Conservation (phyloP, 257 asterid species). For the Striga asiatica region DNA sequence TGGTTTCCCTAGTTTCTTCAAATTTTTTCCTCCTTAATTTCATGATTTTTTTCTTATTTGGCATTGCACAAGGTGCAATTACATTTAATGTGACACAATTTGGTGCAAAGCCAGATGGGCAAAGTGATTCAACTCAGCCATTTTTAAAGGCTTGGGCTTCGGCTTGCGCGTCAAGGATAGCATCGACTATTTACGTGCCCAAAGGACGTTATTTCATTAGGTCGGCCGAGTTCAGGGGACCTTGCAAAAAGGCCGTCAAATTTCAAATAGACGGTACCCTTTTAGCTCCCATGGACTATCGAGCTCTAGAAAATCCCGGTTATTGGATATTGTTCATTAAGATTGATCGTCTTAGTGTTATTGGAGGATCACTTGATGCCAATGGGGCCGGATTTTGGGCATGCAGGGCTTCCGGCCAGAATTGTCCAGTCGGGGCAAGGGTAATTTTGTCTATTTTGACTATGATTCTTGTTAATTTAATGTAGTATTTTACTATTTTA, state of each 20-base stretch:
- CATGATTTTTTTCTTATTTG: slow-evolving; percentile 8
- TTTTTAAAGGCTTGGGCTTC: slow-evolving; percentile 42
- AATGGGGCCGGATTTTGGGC: slow-evolving; percentile 47
- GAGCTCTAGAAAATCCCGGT: slow-evolving; percentile 27
- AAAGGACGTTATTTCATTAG: slow-evolving; percentile 23
- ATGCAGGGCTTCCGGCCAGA: slow-evolving; percentile 33
- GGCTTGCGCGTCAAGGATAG: slow-evolving; percentile 19
- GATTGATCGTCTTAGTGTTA: slow-evolving; percentile 29
- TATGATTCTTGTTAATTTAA: too few relatives aligned
- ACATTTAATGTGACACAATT: slow-evolving; percentile 32
- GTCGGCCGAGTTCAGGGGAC: slow-evolving; percentile 39
- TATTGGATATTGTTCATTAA: slow-evolving; percentile 50
- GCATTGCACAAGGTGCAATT: slow-evolving; percentile 23
- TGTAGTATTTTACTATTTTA: too few relatives aligned
- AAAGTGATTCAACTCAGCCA: slow-evolving; percentile 35
- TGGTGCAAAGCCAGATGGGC: slow-evolving; percentile 44
- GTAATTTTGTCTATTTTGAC: slow-evolving; percentile 32
- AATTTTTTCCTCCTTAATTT: slow-evolving; percentile 16
- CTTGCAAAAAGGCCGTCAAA: slow-evolving; percentile 34
- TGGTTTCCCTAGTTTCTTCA: slow-evolving; percentile 9
- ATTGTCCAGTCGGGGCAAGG: slow-evolving; percentile 61
- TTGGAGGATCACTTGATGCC: slow-evolving; percentile 48
- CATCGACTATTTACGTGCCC: slow-evolving; percentile 27
- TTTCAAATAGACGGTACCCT: slow-evolving; percentile 45
- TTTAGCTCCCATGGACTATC: slow-evolving; percentile 40